A percentile compares a stretch with the other conserved stretches of the same genome.
Conservation (phyloP, 805 yeast genomes). For the Hanseniaspora hatyaiensis region DNA sequence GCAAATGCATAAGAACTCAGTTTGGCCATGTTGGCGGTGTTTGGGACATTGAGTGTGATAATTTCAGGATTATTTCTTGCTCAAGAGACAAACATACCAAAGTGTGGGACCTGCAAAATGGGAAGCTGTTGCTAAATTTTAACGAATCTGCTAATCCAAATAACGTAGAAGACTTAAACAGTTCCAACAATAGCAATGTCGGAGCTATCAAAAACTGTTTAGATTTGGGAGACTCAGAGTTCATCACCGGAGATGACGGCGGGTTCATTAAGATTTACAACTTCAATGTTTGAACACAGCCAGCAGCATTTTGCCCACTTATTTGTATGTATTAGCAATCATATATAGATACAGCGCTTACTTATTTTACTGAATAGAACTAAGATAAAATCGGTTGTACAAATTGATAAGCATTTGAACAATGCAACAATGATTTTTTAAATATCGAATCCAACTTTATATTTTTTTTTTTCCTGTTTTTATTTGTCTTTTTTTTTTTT, state of each 20-base stretch:
- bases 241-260: slow-evolving; percentile 81
- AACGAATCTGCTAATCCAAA: slow-evolving; percentile 49
- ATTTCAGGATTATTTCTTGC: slow-evolving; percentile 85
- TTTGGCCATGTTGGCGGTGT: slow-evolving; percentile 98
- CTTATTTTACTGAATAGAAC: no score
- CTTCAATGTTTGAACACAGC: slow-evolving; percentile 40
- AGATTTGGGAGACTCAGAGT: slow-evolving; percentile 75
- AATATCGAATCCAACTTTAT: no score
- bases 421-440: no score
- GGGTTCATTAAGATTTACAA: slow-evolving; percentile 79
- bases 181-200: not conserved
- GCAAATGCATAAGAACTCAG: slow-evolving; percentile 82
- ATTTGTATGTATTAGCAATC: not conserved
- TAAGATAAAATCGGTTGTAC: no score
- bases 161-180: slow-evolving; percentile 28
- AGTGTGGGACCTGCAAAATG: slow-evolving; percentile 93
- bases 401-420: no score
- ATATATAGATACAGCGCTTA: not conserved
- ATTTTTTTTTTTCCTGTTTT: no score
- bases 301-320: not conserved
- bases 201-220: slow-evolving; percentile 42
- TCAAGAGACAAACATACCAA: slow-evolving; percentile 86
- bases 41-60: slow-evolving; percentile 94
- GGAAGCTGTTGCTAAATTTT: slow-evolving; percentile 88
- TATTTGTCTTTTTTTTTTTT: no score